Conservation (phyloP, 2,329 filamentous ascomycete genomes). For the Bipolaris zeicola region DNA sequence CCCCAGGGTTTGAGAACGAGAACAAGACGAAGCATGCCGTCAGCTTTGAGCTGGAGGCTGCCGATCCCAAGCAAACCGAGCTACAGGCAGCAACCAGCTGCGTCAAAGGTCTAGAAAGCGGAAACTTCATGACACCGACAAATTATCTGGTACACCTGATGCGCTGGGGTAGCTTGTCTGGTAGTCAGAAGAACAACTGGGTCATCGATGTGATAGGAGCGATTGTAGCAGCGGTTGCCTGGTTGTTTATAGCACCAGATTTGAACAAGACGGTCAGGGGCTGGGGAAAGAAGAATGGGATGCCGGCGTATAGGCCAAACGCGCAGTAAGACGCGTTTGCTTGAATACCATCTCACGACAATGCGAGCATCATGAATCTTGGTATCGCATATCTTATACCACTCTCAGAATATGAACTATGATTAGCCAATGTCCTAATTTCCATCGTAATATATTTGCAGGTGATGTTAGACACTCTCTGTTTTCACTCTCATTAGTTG, state of each 20-base stretch:
- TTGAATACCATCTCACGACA: neutral
- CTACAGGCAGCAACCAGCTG: constrained; percentile 74
- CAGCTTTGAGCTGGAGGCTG: constrained; percentile 78
- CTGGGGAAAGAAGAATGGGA: constrained; percentile 63
- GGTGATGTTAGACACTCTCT: no score
- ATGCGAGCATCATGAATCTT: neutral
- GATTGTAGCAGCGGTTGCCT: constrained; percentile 60
- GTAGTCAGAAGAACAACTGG: constrained; percentile 59
- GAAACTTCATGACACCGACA: constrained; percentile 79
- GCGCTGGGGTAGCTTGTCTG: constrained; percentile 63
- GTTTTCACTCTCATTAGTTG: no score
- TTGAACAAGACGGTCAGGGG: constrained; percentile 62
- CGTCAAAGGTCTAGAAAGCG: constrained; percentile 76
- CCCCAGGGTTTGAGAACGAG: constrained; percentile 76
- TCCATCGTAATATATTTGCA: no score
- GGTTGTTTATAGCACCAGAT: constrained; percentile 63
- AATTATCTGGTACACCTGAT: constrained; percentile 74
- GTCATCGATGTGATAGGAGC: constrained; percentile 61
- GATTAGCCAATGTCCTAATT: no score
- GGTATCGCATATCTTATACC: no score
- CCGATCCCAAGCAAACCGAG: constrained; percentile 79
- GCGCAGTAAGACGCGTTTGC: constrained; percentile 26
- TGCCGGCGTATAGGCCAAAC: constrained; percentile 37
- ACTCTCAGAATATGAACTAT: no score
- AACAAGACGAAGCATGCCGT: constrained; percentile 79